Percentiles rank a stretch among this genome's conserved stretches.
Conservation (phyloP, 2,329 filamentous ascomycete genomes). For the Cladorrhinum sp. region DNA sequence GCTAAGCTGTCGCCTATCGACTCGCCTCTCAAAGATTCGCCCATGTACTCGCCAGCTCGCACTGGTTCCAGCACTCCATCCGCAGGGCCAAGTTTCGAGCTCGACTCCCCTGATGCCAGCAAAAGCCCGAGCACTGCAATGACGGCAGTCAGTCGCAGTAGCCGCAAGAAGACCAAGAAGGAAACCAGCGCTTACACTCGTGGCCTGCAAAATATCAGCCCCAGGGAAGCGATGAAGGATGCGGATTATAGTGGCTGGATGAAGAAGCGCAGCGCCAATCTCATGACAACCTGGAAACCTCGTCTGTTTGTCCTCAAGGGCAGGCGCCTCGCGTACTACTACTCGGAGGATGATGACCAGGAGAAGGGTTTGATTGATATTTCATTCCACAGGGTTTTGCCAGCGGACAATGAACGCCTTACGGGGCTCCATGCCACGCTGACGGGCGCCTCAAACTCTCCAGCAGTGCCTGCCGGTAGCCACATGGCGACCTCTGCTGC, state of each 20-base stretch:
- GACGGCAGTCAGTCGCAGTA: constrained; percentile 48
- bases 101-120: constrained; percentile 68
- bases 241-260: constrained; percentile 98
- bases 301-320: constrained; percentile 94
- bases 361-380: constrained; percentile 98
- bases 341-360: constrained; percentile 85
- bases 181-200: constrained; percentile 91
- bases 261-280: constrained; percentile 95
- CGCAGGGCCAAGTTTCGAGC: constrained; percentile 67
- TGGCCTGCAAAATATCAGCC: constrained; percentile 76
- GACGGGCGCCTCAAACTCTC: constrained; percentile 75
- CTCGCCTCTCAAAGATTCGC: constrained; percentile 50
- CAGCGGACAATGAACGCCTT: constrained; percentile 85
- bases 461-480: constrained; percentile 51
- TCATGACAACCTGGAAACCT: constrained; percentile 98
- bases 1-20: constrained; percentile 53
- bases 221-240: constrained; percentile 76
- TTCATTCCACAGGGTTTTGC: constrained; percentile 93
- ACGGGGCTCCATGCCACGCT: constrained; percentile 89
- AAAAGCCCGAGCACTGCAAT: constrained; percentile 52
- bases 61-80: constrained; percentile 74
- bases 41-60: constrained; percentile 62
- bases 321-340: constrained; percentile 90
- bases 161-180: constrained; percentile 78
- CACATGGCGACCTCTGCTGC: constrained; percentile 45